These are phyloP conservation scores for Colletotrichum neosansevieriae DNA, from an alignment of 2,329 filamentous ascomycete species.

Conservation along the genomic window DNA sequence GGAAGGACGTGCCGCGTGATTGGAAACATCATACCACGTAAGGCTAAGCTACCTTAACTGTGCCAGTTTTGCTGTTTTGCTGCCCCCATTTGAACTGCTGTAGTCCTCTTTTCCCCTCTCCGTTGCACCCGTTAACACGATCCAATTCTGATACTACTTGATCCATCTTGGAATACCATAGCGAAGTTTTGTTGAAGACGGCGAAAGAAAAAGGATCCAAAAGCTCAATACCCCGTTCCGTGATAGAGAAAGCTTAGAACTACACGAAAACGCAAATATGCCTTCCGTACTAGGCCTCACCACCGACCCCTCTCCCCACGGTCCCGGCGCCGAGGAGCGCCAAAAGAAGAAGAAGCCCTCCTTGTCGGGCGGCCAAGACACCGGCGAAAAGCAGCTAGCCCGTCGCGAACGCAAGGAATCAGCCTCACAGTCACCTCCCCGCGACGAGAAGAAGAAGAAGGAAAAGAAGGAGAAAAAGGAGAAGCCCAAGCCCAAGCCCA, in stretches of 20 bases:
- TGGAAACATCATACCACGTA: conserved; percentile 37
- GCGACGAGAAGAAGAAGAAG: conserved; percentile 18
- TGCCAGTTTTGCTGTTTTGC: not conserved
- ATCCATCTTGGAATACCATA: not conserved
- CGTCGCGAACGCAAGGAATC: conserved; percentile 31
- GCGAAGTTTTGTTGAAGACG: not conserved
- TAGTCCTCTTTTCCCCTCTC: not conserved
- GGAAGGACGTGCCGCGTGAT: conserved; percentile 37
- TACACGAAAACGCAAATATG: conserved; percentile 41
- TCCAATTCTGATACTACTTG: not conserved
- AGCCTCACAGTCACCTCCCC: conserved; percentile 30
- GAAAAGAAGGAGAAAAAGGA: conserved; percentile 32
- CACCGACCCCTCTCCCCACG: conserved; percentile 44
- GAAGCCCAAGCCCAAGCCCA: conserved; percentile 15
- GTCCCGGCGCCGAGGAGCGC: conserved; percentile 29
- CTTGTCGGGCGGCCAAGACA: conserved; percentile 18
- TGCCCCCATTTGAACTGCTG: not conserved
- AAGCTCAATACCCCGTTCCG: not conserved
- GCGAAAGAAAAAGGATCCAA: not conserved
- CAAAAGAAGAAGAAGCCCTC: conserved; percentile 39
- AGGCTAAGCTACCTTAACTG: not conserved
- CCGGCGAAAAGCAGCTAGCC: conserved; percentile 33
- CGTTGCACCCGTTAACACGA: not conserved
- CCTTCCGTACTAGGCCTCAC: conserved; percentile 51
- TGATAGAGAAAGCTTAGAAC: not conserved